Percentiles rank a stretch among this genome's conserved stretches.
phyloP scores from a whole-genome alignment of 352 stramenopile species.

The Phytophthora syringae region DNA sequence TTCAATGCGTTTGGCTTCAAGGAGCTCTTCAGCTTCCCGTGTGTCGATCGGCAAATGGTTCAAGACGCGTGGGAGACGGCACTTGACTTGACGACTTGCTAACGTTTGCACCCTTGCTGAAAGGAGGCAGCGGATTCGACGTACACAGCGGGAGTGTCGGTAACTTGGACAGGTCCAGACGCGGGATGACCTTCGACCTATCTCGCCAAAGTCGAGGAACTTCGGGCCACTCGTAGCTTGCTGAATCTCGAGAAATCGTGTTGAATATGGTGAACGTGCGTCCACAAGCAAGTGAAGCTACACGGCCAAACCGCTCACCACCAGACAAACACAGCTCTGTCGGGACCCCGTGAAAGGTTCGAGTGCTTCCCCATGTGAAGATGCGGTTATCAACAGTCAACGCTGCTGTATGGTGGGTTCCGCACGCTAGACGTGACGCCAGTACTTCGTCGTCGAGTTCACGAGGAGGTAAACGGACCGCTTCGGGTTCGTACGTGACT shows the following conservation, averaged over 20 bases:
- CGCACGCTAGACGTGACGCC: slow-evolving; percentile 55
- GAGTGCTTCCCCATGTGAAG: slow-evolving; percentile 72
- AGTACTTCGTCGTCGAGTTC: slow-evolving; percentile 49
- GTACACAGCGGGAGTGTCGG: slow-evolving; percentile 48
- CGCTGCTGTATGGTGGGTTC: slow-evolving; percentile 69
- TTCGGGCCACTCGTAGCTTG: slow-evolving; percentile 67
- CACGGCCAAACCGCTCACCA: slow-evolving; percentile 46
- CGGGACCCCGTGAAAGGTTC: slow-evolving; percentile 51
- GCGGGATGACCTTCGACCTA: slow-evolving; percentile 51
- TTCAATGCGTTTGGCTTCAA: slow-evolving; percentile 56
- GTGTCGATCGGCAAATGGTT: slow-evolving; percentile 55
- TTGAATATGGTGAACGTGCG: slow-evolving; percentile 82
- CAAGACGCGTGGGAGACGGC: slow-evolving; percentile 47
- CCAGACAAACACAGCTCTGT: slow-evolving; percentile 41
- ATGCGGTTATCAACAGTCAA: slow-evolving; percentile 60
- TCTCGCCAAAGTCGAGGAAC: slow-evolving; percentile 57
- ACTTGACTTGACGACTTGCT: slow-evolving; percentile 14
- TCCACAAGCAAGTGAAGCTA: slow-evolving; percentile 71
- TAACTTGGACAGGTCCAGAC: slow-evolving; percentile 52
- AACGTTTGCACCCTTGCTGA: slow-evolving; percentile 31
- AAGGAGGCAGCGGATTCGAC: slow-evolving; percentile 37
- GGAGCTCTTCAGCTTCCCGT: slow-evolving; percentile 40
- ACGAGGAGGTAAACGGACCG: slow-evolving; percentile 38
- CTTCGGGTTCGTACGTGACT: slow-evolving; percentile 51
- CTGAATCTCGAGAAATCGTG: slow-evolving; percentile 51